A percentile compares a stretch with the other conserved stretches of the same genome.
Evolutionary conservation across 306 rosid genomes (phyloP).

Genomic region (Neltuma alba): DNA sequence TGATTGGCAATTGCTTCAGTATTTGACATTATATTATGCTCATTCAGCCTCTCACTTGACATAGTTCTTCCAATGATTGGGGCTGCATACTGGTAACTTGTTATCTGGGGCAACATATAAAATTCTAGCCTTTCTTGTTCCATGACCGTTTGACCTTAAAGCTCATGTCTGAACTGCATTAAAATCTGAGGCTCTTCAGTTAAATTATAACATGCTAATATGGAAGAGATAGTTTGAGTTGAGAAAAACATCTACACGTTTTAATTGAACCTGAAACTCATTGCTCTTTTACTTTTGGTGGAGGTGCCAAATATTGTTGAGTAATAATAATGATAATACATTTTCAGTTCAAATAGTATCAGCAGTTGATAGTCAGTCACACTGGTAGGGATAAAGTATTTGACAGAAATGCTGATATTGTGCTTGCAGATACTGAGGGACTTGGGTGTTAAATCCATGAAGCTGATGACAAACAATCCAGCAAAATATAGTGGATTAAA

Average conservation of each 20-base stretch:
- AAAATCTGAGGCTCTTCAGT: background rate
- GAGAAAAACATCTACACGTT: background rate
- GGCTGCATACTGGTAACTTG: background rate
- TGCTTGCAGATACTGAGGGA: constrained; percentile 72
- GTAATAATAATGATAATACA: background rate
- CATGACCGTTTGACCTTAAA: background rate
- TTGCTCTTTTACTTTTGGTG: no score
- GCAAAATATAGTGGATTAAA: constrained; percentile 79
- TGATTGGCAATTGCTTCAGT: background rate
- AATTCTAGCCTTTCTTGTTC: background rate
- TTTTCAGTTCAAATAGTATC: background rate
- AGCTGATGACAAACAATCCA: constrained; percentile 91
- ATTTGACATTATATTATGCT: constrained; percentile 15
- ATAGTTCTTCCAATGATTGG: background rate
- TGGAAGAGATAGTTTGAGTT: background rate
- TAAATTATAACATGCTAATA: background rate
- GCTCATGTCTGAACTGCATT: background rate
- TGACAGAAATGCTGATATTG: constrained; percentile 13
- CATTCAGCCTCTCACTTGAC: background rate
- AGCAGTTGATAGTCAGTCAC: background rate
- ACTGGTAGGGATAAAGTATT: background rate
- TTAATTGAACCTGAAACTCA: no score
- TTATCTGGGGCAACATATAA: constrained; percentile 18
- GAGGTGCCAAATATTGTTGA: background rate
- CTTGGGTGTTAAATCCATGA: constrained; percentile 84